phyloP scores from a whole-genome alignment of 2,329 filamentous ascomycete genomes.

The Penicillium sp. region DNA sequence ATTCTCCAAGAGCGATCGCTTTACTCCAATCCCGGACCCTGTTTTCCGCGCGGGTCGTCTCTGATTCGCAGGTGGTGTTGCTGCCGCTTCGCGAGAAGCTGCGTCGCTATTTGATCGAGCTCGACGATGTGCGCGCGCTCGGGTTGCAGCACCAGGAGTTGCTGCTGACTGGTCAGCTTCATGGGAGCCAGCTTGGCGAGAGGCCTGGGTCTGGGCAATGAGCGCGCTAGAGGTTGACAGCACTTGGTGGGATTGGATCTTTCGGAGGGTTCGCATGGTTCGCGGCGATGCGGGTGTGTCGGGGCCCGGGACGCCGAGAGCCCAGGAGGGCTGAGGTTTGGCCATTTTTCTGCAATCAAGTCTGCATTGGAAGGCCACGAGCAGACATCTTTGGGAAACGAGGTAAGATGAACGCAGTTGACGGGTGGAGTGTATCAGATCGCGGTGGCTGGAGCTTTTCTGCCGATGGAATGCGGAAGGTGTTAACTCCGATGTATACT shows the following conservation, averaged over 20 bases:
- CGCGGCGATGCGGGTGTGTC: conserved; percentile 49
- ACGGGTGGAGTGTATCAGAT: conserved; percentile 4
- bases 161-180: conserved; percentile 17
- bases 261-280: conserved; percentile 59
- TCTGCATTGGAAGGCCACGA: conserved; percentile 6
- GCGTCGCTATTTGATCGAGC: conserved; percentile 67
- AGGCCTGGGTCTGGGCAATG: conserved; percentile 43
- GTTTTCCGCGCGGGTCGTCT: conserved; percentile 38
- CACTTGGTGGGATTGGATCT: conserved; percentile 65
- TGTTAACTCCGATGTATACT: background rate
- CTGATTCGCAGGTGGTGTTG: conserved; percentile 18
- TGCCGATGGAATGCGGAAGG: conserved; percentile 21
- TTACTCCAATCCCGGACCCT: conserved; percentile 36
- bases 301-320: conserved; percentile 19
- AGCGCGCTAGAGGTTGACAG: conserved; percentile 58
- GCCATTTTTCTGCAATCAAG: conserved; percentile 14
- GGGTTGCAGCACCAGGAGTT: conserved; percentile 21
- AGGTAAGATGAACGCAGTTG: background rate
- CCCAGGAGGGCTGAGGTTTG: conserved; percentile 19
- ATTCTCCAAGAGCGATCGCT: conserved; percentile 55
- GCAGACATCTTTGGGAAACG: conserved; percentile 5
- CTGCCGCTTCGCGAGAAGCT: conserved; percentile 34
- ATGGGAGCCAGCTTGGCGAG: conserved; percentile 15
- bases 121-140: conserved; percentile 39
- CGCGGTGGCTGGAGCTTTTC: conserved; percentile 21